Conservation (phyloP, 768 basidiomycete species). For the Tephrocybe sp. region DNA sequence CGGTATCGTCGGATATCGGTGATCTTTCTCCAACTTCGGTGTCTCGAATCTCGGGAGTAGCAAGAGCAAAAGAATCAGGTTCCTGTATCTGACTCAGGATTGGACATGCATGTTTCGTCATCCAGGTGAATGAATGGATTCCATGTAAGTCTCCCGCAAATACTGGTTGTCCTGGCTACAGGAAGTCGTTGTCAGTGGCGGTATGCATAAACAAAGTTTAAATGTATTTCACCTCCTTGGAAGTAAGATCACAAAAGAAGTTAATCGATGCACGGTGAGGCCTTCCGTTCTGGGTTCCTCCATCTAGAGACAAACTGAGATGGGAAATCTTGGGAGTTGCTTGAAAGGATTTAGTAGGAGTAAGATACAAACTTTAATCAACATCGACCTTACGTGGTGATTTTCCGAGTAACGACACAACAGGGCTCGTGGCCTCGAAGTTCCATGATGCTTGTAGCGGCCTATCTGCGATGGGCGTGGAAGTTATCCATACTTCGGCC, state of each 20-base stretch:
- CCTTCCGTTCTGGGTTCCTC: neutral
- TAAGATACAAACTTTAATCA: no score
- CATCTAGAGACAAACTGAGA: conserved; percentile 1
- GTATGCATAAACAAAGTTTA: neutral
- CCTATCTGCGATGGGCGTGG: conserved; percentile 14
- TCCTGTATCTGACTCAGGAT: neutral
- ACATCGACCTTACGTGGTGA: neutral
- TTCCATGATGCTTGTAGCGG: neutral
- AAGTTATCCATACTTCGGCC: neutral
- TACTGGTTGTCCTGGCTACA: conserved; percentile 12
- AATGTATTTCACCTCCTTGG: neutral
- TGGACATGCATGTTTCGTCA: conserved; percentile 29
- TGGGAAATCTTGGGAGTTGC: neutral
- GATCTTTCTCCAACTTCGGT: conserved; percentile 10
- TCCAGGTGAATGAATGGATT: conserved; percentile 25
- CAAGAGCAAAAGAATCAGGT: neutral
- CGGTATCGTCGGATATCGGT: conserved; percentile 16
- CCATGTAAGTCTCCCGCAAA: conserved; percentile 18
- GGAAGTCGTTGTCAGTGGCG: neutral
- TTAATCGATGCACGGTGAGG: conserved; percentile 6
- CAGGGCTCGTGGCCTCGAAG: conserved; percentile 5
- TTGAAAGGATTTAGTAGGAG: no score
- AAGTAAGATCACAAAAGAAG: conserved; percentile 9
- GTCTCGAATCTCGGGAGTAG: conserved; percentile 1
- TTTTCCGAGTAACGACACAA: conserved; percentile 3